Evolutionary conservation across 2,329 filamentous ascomycete genomes (phyloP), one percentile per base, ranked within the genome.

Genomic region (Lecanoromycetidae sp.): DNA sequence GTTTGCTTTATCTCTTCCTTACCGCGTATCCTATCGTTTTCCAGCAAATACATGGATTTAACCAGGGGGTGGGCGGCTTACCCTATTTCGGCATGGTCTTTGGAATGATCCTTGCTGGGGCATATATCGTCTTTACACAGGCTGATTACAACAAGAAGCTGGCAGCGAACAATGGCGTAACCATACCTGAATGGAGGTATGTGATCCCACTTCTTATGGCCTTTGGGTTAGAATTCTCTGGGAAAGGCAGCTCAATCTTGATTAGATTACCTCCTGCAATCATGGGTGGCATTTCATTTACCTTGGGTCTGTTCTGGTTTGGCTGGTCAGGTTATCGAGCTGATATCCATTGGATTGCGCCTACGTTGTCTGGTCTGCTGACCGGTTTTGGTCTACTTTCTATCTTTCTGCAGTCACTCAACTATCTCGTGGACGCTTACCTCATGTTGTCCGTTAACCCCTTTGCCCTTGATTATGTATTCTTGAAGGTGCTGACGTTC

Each of bases 11-110:
- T 22, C 49, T 55, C 25, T 55, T 55, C 34, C 43, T 55, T 12
- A 55, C 53, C 12, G 53, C 53, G n/a, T 55, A 55, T 33, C 53
- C 53, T 4, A 54, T 55, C 17, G 52, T 53, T 15, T 55, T 54
- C 35, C 53, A 55, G 38, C 56, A 57, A 23, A 71, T 87, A 4
- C 82, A 94, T 62, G 72, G 75, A 54, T 82, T 90, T 68, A 76
- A 67, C 27, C 58, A 72, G 1, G 87, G 87, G 48, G 64, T 84
- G 15, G 75, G 79, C 3, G 87, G 87, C 1, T 71, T 94, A 4
- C 79, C 86, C 6, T 88, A 87, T 62, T 85, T 94, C 57, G 87
- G 87, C 46, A 85, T 94, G 80, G 76, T 91, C 43, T 57, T 71
- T 7, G 86, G 86, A 38, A 76, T 87, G 59, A 52, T 90, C 13